Percentiles rank a stretch among this genome's conserved stretches.
Conservation (phyloP, 2,329 filamentous ascomycete genomes). For the Epichloe sibirici region DNA sequence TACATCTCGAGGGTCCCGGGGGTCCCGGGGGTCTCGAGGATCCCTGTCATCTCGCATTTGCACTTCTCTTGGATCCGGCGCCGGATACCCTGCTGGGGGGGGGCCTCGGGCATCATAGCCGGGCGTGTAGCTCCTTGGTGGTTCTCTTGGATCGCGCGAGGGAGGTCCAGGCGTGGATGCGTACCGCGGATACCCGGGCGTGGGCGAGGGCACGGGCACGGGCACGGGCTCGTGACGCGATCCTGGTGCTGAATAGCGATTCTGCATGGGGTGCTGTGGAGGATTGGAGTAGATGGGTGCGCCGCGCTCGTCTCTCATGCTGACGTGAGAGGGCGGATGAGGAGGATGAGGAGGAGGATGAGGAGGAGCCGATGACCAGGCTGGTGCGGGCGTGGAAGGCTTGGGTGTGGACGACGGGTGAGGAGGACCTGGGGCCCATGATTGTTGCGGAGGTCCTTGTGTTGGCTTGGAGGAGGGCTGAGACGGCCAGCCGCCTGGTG, state of each 20-base stretch:
- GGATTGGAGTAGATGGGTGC: constrained; percentile 21
- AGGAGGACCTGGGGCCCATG: constrained; percentile 17
- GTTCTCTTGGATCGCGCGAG: constrained; percentile 29
- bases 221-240: constrained; percentile 30
- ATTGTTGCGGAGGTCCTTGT: constrained; percentile 22
- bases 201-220: constrained; percentile 26
- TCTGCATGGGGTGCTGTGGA: constrained; percentile 25
- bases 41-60: constrained; percentile 22
- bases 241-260: constrained; percentile 25
- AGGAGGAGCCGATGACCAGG: constrained; percentile 22
- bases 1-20: constrained; percentile 15
- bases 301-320: constrained; percentile 27
- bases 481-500: constrained; percentile 16
- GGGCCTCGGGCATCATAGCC: constrained; percentile 30
- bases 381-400: constrained; percentile 21
- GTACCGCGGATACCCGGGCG: constrained; percentile 32
- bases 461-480: constrained; percentile 19
- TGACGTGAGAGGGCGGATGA: constrained; percentile 24
- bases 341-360: constrained; percentile 21
- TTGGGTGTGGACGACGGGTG: constrained; percentile 19
- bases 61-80: constrained; percentile 21
- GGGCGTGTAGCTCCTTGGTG: constrained; percentile 34
- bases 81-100: constrained; percentile 28
- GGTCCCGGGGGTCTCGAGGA: background rate
- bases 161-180: constrained; percentile 29